These are phyloP conservation scores for Davidsoniella virescens DNA, from an alignment of 2,329 filamentous ascomycete species.

Conservation along the genomic window DNA sequence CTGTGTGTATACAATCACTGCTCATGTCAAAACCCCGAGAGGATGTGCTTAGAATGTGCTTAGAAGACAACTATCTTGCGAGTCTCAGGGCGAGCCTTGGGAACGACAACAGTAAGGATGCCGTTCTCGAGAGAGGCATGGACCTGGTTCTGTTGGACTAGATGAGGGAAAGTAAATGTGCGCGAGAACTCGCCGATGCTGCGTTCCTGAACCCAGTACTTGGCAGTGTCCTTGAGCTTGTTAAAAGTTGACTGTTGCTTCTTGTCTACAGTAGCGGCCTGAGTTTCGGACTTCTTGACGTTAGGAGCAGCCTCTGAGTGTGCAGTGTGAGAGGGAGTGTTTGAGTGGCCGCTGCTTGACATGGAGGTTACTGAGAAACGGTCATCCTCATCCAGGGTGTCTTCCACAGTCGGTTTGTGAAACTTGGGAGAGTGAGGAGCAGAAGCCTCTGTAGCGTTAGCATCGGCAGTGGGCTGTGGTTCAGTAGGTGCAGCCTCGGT, in stretches of 20 bases:
- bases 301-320: slow-evolving; percentile 16
- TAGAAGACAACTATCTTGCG: slow-evolving; percentile 40
- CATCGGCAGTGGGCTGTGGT: slow-evolving; percentile 41
- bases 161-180: slow-evolving; percentile 49
- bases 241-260: slow-evolving; percentile 5
- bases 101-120: slow-evolving; percentile 45
- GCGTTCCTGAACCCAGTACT: slow-evolving; percentile 58
- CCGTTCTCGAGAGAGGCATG: slow-evolving; percentile 48
- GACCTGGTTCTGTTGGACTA: slow-evolving; percentile 48
- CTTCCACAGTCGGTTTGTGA: slow-evolving; percentile 49
- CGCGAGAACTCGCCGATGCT: slow-evolving; percentile 51
- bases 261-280: slow-evolving; percentile 13
- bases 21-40: background rate
- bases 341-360: slow-evolving; percentile 2
- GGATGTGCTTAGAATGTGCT: slow-evolving; percentile 14
- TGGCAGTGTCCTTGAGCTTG: slow-evolving; percentile 17
- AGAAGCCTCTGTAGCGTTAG: slow-evolving; percentile 22
- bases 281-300: slow-evolving; percentile 23
- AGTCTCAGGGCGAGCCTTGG: slow-evolving; percentile 43
- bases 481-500: slow-evolving; percentile 14
- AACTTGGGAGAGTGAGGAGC: slow-evolving; percentile 21
- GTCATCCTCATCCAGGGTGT: slow-evolving; percentile 23
- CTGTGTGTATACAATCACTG: too few relatives aligned
- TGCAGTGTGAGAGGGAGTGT: slow-evolving; percentile 12
- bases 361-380: slow-evolving; percentile 16